phyloP scores from a whole-genome alignment of 1,284 basidiomycete species.

The Mrakiaceae sp. region DNA sequence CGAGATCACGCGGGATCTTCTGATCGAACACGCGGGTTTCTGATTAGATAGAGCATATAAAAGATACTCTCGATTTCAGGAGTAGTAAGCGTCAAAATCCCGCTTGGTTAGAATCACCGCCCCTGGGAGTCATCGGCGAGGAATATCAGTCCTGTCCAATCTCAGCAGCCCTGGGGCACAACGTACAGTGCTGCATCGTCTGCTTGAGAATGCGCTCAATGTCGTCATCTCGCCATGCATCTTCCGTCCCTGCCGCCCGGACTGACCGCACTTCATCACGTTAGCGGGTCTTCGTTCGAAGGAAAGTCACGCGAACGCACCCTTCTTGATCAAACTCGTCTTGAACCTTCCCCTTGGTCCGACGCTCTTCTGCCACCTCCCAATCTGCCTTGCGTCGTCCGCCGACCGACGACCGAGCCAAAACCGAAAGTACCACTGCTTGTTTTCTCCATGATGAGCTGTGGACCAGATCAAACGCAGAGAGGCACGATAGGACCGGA shows the following conservation, averaged over 20 bases:
- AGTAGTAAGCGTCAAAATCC: too few species aligned
- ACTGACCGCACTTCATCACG: not conserved
- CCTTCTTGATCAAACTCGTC: slow-evolving; percentile 11
- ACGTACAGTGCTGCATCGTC: slow-evolving; percentile 15
- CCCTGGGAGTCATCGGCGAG: too few species aligned
- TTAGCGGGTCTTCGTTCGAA: not conserved
- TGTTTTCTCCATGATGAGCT: not conserved
- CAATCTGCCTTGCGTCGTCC: slow-evolving; percentile 11
- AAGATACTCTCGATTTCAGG: not conserved
- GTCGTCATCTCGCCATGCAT: not conserved
- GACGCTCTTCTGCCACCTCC: slow-evolving; percentile 4
- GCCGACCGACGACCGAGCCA: slow-evolving; percentile 10
- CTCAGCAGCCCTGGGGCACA: too few species aligned
- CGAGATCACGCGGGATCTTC: slow-evolving; percentile 63
- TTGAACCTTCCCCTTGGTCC: slow-evolving; percentile 15
- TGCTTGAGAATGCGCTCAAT: slow-evolving; percentile 8
- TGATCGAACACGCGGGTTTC: slow-evolving; percentile 24
- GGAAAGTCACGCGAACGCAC: not conserved
- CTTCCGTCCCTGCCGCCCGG: not conserved
- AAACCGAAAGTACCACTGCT: slow-evolving; percentile 15
- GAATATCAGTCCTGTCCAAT: too few species aligned
- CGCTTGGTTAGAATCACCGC: too few species aligned
- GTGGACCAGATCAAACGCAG: not conserved
- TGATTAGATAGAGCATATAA: slow-evolving; percentile 11
- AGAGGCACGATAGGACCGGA: not conserved